These are phyloP conservation scores for Beauveria asiatica DNA, from an alignment of 2,329 filamentous ascomycete species.

Conservation along the genomic window DNA sequence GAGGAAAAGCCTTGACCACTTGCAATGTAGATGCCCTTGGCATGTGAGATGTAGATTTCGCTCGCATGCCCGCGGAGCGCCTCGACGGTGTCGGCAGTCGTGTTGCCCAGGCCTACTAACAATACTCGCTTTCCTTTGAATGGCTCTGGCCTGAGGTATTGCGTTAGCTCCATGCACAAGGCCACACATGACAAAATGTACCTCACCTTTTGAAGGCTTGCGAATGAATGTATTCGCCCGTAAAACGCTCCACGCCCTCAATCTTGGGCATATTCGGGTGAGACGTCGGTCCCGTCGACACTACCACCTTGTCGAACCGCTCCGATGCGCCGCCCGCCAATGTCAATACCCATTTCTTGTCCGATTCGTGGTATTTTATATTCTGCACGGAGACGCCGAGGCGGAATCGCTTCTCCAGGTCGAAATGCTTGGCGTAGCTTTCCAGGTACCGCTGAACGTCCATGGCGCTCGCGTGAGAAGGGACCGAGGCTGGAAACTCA, in stretches of 20 bases:
- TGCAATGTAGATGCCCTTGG: constrained; percentile 23
- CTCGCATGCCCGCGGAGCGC: constrained; percentile 25
- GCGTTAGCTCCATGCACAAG: background rate
- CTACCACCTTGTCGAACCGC: constrained; percentile 29
- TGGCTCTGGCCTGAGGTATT: constrained; percentile 14
- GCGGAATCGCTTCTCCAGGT: constrained; percentile 18
- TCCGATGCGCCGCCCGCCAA: constrained; percentile 15
- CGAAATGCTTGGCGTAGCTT: constrained; percentile 25
- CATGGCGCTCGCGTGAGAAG: constrained; percentile 17
- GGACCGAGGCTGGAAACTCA: constrained; percentile 22
- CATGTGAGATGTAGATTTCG: constrained; percentile 34
- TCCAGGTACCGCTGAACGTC: constrained; percentile 26
- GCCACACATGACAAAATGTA: background rate
- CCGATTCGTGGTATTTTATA: constrained; percentile 15
- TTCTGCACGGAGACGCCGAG: constrained; percentile 18
- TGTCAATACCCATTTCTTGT: constrained; percentile 21
- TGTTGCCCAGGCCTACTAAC: constrained; percentile 34
- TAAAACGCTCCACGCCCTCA: constrained; percentile 27
- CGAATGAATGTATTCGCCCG: constrained; percentile 31
- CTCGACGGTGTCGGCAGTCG: constrained; percentile 22
- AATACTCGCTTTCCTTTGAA: constrained; percentile 35
- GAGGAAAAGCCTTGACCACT: constrained; percentile 17
- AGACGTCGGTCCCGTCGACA: constrained; percentile 27
- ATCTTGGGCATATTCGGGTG: constrained; percentile 27
- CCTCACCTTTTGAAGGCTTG: constrained; percentile 25